These are phyloP conservation scores for Blastobotrys elegans DNA, from an alignment of 1,139 yeast genomes.

Conservation along the genomic window DNA sequence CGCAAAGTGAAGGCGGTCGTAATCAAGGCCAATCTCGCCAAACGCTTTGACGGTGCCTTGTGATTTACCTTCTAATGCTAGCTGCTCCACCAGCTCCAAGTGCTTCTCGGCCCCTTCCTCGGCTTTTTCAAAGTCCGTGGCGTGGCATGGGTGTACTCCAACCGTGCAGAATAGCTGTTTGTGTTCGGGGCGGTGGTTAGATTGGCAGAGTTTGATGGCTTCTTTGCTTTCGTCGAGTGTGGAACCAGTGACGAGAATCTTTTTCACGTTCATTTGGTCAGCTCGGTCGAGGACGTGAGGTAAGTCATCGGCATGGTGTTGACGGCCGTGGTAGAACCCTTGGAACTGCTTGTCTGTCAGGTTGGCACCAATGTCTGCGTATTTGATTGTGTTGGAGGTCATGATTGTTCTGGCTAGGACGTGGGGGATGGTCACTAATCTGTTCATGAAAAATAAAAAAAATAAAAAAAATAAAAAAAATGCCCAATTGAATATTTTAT, in stretches of 20 bases:
- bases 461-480: too few species aligned
- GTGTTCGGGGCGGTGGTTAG: slow-evolving; percentile 31
- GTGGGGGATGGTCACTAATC: too few species aligned
- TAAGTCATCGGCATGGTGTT: slow-evolving; percentile 64
- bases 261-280: slow-evolving; percentile 53
- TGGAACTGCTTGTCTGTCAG: slow-evolving; percentile 84
- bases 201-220: slow-evolving; percentile 43
- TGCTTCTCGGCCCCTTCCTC: slow-evolving; percentile 21
- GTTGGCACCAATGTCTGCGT: slow-evolving; percentile 53
- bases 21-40: slow-evolving; percentile 93
- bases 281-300: slow-evolving; percentile 64
- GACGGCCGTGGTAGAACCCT: slow-evolving; percentile 69
- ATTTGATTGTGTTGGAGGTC: background rate
- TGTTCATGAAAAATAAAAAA: too few species aligned
- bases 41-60: slow-evolving; percentile 58
- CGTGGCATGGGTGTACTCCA: slow-evolving; percentile 94
- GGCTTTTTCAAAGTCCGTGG: slow-evolving; percentile 52
- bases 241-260: slow-evolving; percentile 80
- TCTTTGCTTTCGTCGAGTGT: slow-evolving; percentile 56
- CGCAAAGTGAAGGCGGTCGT: slow-evolving; percentile 79
- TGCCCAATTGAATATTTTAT: too few species aligned
- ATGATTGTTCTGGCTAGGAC: background rate
- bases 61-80: slow-evolving; percentile 47
- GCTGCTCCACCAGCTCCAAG: slow-evolving; percentile 42
- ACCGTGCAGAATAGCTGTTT: slow-evolving; percentile 55